Base-by-base conservation (phyloP, 2,329 filamentous ascomycete species). In the Polytolypa hystricis region DNA sequence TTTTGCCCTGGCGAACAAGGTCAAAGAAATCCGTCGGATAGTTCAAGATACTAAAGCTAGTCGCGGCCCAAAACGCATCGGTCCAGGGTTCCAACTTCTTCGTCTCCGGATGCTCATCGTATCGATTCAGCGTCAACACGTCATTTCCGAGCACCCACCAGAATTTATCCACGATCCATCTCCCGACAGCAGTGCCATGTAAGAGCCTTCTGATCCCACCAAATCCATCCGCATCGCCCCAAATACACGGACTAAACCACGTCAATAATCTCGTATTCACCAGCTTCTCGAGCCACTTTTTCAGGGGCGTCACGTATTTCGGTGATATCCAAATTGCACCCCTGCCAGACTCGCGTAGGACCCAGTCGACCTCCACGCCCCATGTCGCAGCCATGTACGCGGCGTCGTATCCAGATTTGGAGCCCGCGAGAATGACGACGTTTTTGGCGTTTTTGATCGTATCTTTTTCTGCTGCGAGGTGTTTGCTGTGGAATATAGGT, bases 171-270 rank as follows among this genome's bases (percentile, higher is more conserved):
- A 67, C 60, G 2, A 74, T 41, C 27, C 55, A 61, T 23, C 64
- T 56, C 8, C 69, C 69, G 1, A 70, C 35, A 41, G 50, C 54
- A 0, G 67, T 71, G 3, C 56, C 49, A 39, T 73, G 68, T n/a
- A 73, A 48, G 33, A 69, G 61, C 2, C 49, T 47, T 15, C 64
- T 53, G 2, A 64, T 46, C 25, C 40, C 52, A 12, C 74, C 74
- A 23, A 70, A 80, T 1, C 77, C 79, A 48, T 77, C 77, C 2
- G 67, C 70, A 2, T 67, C 63, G 4, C 77, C 79, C 77, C 79
- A 87, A 10, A 81, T 69, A 51, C 81, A 86, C 0, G 83, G 82
- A 35, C 73, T 78, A 56, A 87, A 76, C 76, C 79, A 85, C 2
- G 75, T 81, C 36, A 86, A 58, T 44, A 81, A 67, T 0, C 82